Base-by-base conservation (phyloP, 768 basidiomycete genomes). In the Kwoniella sp. region DNA sequence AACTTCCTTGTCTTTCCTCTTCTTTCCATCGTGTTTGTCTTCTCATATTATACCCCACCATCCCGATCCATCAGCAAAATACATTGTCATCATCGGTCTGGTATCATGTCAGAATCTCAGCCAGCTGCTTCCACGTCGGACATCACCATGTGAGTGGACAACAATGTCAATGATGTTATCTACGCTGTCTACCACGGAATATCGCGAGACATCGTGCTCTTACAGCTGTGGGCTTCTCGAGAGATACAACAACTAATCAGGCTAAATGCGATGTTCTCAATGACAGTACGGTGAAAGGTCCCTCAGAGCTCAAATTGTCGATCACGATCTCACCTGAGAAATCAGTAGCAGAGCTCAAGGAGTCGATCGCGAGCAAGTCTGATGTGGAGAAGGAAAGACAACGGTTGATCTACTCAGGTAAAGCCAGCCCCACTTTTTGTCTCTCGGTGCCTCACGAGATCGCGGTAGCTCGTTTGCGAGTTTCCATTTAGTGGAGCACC, bases 241-340 rank as follows among this genome's bases (percentile, higher is more conserved):
- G 34, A 34, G 34, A 34, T 34, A 5, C 34, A 5, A 3, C 41
- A 45, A 17, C 41, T 45, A 17, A 45, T 45, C 41, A 3, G 9
- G 13, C 34, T 5, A 7, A 5, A 13, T 37, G 29, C 53, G n/a
- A 52, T 52, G 4, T 17, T 25, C 22, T 52, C 50, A 26, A 9
- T 17, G 4, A 26, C 37, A 81, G 82, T 63, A 83, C 77, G 57
- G 73, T 83, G 69, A 82, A 83, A 68, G 79, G 93, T 7, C 92
- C 93, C 0, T 91, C 86, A 76, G 94, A 97, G 82, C 85, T 95
- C 82, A 97, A 96, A 84, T 86, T 98, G 34, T 87, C 92, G 77
- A 89, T 98, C 65, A 84, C 87, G 31, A 92, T 97, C 76, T 82
- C 85, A 55, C 85, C 87, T 1, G 87, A 89, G 80, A 92, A 94